phyloP scores from a whole-genome alignment of 768 basidiomycete species.

The Hygrocybe coccinea region DNA sequence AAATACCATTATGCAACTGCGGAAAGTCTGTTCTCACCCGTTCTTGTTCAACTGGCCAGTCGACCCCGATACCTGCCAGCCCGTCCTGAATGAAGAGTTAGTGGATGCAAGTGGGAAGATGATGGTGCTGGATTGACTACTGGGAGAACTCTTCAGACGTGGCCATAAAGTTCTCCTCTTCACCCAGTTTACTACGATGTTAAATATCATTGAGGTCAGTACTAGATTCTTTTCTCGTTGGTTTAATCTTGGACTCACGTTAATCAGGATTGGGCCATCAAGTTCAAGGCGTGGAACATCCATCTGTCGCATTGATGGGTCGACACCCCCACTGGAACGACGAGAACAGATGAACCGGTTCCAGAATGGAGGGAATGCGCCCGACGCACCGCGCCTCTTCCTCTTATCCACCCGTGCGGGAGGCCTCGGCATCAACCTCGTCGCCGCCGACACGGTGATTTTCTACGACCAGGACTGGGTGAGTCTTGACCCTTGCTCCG shows the following conservation, averaged over 20 bases:
- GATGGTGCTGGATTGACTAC: constrained; percentile 87
- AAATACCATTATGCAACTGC: constrained; percentile 94
- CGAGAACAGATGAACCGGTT: constrained; percentile 80
- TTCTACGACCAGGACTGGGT: constrained; percentile 95
- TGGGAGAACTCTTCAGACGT: constrained; percentile 73
- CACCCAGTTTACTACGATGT: constrained; percentile 94
- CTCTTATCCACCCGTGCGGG: constrained; percentile 76
- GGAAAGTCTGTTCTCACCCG: constrained; percentile 94
- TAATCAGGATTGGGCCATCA: constrained; percentile 78
- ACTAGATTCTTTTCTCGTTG: neutral
- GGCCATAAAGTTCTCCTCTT: constrained; percentile 81
- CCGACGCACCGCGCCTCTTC: constrained; percentile 68
- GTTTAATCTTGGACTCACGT: too few relatives aligned
- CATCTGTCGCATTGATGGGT: constrained; percentile 94
- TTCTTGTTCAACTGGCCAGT: constrained; percentile 83
- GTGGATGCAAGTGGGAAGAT: constrained; percentile 94
- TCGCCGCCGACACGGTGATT: constrained; percentile 85
- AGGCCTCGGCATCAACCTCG: constrained; percentile 75
- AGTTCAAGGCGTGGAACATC: constrained; percentile 74
- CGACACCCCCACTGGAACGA: constrained; percentile 74
- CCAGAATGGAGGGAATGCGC: constrained; percentile 62
- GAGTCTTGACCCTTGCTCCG: constrained; percentile 16
- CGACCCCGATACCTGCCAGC: constrained; percentile 55
- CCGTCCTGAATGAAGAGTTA: constrained; percentile 70
- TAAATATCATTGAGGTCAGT: constrained; percentile 86